Evolutionary conservation across 495 filamentous ascomycete genomes (phyloP), one percentile per base, ranked within the genome.

Genomic region (Neurospora sp.): DNA sequence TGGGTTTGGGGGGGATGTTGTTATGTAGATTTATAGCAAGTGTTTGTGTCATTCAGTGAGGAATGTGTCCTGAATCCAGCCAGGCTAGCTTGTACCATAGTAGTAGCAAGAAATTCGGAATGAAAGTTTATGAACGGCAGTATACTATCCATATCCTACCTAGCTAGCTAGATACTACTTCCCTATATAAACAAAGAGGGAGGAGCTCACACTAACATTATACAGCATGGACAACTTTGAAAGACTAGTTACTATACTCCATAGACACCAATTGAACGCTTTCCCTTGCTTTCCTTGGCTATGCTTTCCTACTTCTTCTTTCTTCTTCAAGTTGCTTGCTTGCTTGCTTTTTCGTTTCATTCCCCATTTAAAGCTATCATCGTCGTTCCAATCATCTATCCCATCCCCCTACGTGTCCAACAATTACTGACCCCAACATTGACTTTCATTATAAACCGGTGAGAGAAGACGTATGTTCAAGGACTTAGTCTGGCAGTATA

Each of bases 1-100:
- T 75, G 96, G 96, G 31, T 98, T 99, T 86, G 96, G 95, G 0
- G 95, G 95, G 18, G 87, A 88, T 78, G 86, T 96, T 16, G 78
- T 74, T 4, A 35, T 61, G 27, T 61, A 12, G 14, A 53, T 14
- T 12, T 22, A n/a, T 18, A 3, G 2, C 35, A 37, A 37, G 35
- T 37, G 35, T 46, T 10, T 46, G 42, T n/a, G 42, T 46, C 7
- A 37, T 48, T 6, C 3, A 11, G 42, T 46, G 42, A 20, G 18
- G 18, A 8, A 20, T 46, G 7, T 22, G 4, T 53, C 46, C 46
- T 53, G 20, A 53, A 14, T 1, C 44, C n/a, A 53, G 46, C 46
- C 10, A 27, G 46, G 46, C 10, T 5, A 53, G 46, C 46, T 53
- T 53, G 46, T 22, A 53, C 46, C 10, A 22, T 53, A 53, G 5